Conservation (phyloP, 2,329 filamentous ascomycete species). For the Talaromyces pinophilus region DNA sequence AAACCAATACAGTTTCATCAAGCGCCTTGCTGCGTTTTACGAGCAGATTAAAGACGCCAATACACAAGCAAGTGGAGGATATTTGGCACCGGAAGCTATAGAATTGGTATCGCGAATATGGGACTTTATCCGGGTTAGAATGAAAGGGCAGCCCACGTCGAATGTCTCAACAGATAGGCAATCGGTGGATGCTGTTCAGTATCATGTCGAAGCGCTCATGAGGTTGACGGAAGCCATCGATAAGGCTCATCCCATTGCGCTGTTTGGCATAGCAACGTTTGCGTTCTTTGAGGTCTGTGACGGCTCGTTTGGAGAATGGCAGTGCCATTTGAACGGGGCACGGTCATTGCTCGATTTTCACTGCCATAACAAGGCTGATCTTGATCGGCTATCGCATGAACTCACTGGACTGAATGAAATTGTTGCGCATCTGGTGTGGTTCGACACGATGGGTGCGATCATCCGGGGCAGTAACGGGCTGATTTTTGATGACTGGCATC, state of each 20-base stretch:
- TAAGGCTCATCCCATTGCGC: conserved; percentile 45
- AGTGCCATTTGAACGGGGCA: conserved; percentile 44
- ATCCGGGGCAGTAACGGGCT: conserved; percentile 27
- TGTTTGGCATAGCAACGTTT: conserved; percentile 49
- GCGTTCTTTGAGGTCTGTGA: conserved; percentile 50
- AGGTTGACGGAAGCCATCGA: conserved; percentile 44
- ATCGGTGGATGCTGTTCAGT: conserved; percentile 28
- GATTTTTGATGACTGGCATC: conserved; percentile 49
- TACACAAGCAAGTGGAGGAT: conserved; percentile 23
- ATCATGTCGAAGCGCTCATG: conserved; percentile 39
- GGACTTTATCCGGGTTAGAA: conserved; percentile 29
- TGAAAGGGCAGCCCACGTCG: conserved; percentile 25
- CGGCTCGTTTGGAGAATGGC: conserved; percentile 44
- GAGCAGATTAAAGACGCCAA: conserved; percentile 28
- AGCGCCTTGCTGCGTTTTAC: conserved; percentile 30
- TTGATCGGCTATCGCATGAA: conserved; percentile 35
- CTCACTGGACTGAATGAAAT: conserved; percentile 44
- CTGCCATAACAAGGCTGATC: conserved; percentile 38
- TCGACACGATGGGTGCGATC: conserved; percentile 41
- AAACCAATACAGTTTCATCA: conserved; percentile 33
- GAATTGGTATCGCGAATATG: conserved; percentile 31
- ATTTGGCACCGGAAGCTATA: conserved; percentile 29
- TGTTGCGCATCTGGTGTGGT: conserved; percentile 46
- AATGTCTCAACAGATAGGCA: conserved; percentile 21
- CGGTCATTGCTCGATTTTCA: conserved; percentile 46